A percentile compares a stretch with the other conserved stretches of the same genome.
These are phyloP conservation scores for Acorus gramineus DNA, from an alignment of 106 monocot genomes.

Conservation along the genomic window DNA sequence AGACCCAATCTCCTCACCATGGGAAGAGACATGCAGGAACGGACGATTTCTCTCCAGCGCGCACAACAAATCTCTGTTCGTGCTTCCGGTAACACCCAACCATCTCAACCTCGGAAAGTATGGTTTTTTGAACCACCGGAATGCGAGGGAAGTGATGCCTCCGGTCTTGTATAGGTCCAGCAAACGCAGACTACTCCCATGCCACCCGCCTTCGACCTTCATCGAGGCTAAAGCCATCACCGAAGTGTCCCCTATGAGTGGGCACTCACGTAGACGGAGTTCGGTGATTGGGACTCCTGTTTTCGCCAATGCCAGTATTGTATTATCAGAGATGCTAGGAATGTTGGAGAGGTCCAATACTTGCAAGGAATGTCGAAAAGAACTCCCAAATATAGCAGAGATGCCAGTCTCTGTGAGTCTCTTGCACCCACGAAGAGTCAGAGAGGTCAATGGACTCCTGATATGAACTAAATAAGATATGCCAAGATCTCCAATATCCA, in stretches of 20 bases:
- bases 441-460: slow-evolving; percentile 43
- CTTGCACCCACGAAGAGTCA: slow-evolving; percentile 83
- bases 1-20: slow-evolving; percentile 73
- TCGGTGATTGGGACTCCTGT: slow-evolving; percentile 58
- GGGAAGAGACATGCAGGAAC: slow-evolving; percentile 57
- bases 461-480: slow-evolving; percentile 58
- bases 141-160: slow-evolving; percentile 69
- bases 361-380: slow-evolving; percentile 32
- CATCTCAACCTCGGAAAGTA: slow-evolving; percentile 87
- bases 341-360: slow-evolving; percentile 65
- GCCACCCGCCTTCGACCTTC: slow-evolving; percentile 56
- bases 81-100: slow-evolving; percentile 78
- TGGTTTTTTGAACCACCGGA: slow-evolving; percentile 93
- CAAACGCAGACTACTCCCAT: slow-evolving; percentile 69
- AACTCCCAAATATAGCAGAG: slow-evolving; percentile 40
- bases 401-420: slow-evolving; percentile 64
- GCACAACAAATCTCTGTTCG: slow-evolving; percentile 86
- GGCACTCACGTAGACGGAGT: slow-evolving; percentile 74
- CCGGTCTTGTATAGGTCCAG: slow-evolving; percentile 71
- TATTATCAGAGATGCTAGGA: slow-evolving; percentile 62
- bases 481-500: slow-evolving; percentile 57
- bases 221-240: slow-evolving; percentile 92
- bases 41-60: slow-evolving; percentile 58
- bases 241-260: slow-evolving; percentile 57
- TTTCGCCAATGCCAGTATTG: slow-evolving; percentile 52